Base-by-base conservation (phyloP, 306 rosid genomes). In the Pyrus bretschneideri region DNA sequence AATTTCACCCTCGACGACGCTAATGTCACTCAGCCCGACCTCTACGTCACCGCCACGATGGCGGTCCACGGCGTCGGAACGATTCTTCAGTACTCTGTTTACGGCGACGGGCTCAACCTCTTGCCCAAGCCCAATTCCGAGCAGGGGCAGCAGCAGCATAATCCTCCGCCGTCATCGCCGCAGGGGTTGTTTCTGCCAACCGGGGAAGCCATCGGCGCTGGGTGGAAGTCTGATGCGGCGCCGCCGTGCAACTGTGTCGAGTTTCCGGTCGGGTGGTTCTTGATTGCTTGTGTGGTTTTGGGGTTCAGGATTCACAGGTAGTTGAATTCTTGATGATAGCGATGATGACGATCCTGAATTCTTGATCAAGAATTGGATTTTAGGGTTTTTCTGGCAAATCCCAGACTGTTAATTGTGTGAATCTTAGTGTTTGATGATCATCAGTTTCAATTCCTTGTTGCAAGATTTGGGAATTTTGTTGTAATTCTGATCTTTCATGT, bases 1-100 rank as follows among this genome's bases (percentile, higher is more conserved):
- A 90, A 89, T 60, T 90, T 87, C 90, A 83, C 93, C 45, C 64
- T 93, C 58, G 81, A 93, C 71, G 82, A 18, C 75, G 58, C 69
- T 5, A 69, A 54, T 0, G 4, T 93, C 57, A 87, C 87, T 17
- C 88, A 76, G 49, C 93, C 94, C 0, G 88, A 90, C 72, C 80
- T 89, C 60, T 90, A 82, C 69, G 14, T 63, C 75, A 82, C 90
- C 9, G n/a, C 79, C 8, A 58, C 80, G 27, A 14, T 90, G 51
- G 81, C 80, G 18, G 90, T 93, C 46, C 97, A 93, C 30, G 94
- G 85, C 25, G 51, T 93, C 35, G 70, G 68, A 0, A 2, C 40
- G 1, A 11, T 93, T 23, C 91, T 93, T 10, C 83, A 93, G 29
- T 90, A 87, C 85, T 72, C 89, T 2, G 54, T 76, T 51, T 83